These are phyloP conservation scores for Excoecaria agallocha DNA, from an alignment of 345 rosid species.

Conservation along the genomic window DNA sequence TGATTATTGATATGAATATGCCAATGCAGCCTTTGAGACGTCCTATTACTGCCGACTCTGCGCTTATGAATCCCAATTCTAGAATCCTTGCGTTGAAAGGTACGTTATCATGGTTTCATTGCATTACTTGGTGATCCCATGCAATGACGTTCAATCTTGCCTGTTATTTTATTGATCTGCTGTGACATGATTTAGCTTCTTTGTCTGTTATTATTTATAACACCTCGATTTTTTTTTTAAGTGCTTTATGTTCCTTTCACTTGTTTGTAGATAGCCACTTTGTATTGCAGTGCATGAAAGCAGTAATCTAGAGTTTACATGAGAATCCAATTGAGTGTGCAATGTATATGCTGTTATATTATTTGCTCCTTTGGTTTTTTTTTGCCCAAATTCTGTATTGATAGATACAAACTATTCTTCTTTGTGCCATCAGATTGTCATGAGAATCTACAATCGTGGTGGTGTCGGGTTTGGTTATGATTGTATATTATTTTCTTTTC, in stretches of 20 bases:
- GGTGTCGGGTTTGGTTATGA: neutral
- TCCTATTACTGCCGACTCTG: constrained; percentile 84
- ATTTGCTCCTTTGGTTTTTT: neutral
- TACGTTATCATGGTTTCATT: neutral
- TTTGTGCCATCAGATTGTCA: neutral
- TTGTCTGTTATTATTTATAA: neutral
- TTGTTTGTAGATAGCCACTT: neutral
- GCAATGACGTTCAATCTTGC: neutral
- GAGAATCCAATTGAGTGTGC: too few relatives aligned
- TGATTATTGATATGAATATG: constrained; percentile 76
- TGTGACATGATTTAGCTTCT: neutral
- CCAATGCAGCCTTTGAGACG: constrained; percentile 82
- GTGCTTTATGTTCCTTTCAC: neutral
- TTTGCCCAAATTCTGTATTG: neutral
- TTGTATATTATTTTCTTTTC: neutral
- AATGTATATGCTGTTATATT: too few relatives aligned
- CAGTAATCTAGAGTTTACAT: neutral
- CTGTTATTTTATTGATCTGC: neutral
- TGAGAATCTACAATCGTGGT: neutral
- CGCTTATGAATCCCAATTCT: constrained; percentile 81
- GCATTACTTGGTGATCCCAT: neutral
- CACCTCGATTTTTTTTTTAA: neutral
- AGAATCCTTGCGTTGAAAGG: constrained; percentile 48
- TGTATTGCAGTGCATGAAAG: neutral
- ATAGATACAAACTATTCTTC: neutral